Base-by-base conservation (phyloP, 2,329 filamentous ascomycete genomes). In the Curvularia lunata region DNA sequence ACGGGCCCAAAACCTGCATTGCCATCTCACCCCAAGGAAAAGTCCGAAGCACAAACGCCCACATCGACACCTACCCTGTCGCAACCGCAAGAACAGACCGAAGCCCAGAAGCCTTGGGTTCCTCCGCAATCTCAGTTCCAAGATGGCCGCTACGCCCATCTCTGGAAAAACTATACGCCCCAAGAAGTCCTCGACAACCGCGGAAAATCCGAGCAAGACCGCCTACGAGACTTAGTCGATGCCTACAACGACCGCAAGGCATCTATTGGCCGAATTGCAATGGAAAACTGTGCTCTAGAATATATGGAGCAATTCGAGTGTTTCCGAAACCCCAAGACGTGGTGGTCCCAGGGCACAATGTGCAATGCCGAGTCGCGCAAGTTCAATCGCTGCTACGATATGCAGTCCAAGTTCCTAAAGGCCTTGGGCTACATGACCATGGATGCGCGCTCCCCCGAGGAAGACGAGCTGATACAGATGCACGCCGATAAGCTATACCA, bases 241-340 rank as follows among this genome's bases (percentile, higher is more conserved):
- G 88, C 87, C 6, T 96, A 89, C 83, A 96, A 97, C 76, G 87
- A 91, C 72, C 88, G 92, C 61, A 91, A 90, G 74, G 85, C 86
- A 32, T 84, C 87, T 54, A 91, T 98, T 61, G 91, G 91, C 28
- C 83, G 85, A 41, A 91, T 92, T 1, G 93, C 94, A 9, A 82
- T 97, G 71, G 95, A 99, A 80, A 99, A 98, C 76, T 99, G 95
- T 77, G 89, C 92, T 1, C 77, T 93, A 59, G 91, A 96, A 75
- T 92, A 97, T 79, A 83, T 91, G 73, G 88, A 89, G 57, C 89
- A 96, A 82, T 87, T 88, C 59, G 84, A 89, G 47, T 99, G 95
- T 82, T 95, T 95, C 83, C 84, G 85, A 69, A 82, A 83, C 53
- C 93, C 93, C 27, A 58, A 62, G 34, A 84, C 82, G 48, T 86